A percentile compares a stretch with the other conserved stretches of the same genome.
Conservation (phyloP, 2,329 filamentous ascomycete species). For the Colletotrichum karsti region DNA sequence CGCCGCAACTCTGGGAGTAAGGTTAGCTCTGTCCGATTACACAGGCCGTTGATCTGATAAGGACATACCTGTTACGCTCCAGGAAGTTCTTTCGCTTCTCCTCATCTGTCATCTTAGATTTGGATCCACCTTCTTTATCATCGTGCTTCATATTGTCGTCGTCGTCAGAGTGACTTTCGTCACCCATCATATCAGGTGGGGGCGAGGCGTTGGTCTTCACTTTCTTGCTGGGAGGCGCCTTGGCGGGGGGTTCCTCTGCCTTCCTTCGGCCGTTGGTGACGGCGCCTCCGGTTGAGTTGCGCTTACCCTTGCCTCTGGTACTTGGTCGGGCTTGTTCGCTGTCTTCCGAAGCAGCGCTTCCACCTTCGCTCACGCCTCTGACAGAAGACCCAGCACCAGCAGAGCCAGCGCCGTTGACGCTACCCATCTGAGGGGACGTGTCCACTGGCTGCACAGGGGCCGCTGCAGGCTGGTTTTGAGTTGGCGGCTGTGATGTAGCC, state of each 20-base stretch:
- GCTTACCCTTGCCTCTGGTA: conserved; percentile 75
- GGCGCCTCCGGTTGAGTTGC: conserved; percentile 55
- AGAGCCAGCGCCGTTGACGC: conserved; percentile 54
- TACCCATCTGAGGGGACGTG: conserved; percentile 60
- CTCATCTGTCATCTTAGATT: conserved; percentile 93
- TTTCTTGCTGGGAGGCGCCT: conserved; percentile 75
- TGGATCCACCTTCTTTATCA: conserved; percentile 66
- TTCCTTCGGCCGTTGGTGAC: conserved; percentile 77
- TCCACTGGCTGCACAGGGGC: conserved; percentile 45
- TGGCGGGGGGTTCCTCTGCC: conserved; percentile 71
- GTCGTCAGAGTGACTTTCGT: conserved; percentile 43
- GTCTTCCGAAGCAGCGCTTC: conserved; percentile 77
- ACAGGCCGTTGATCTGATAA: not conserved
- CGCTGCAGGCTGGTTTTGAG: conserved; percentile 57
- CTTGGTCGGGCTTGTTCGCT: conserved; percentile 73
- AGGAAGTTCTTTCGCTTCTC: conserved; percentile 99
- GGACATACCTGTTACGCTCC: conserved; percentile 89
- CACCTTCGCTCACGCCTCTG: conserved; percentile 71
- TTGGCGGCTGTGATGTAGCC: conserved; percentile 49
- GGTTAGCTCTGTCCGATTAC: conserved; percentile 32
- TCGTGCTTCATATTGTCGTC: conserved; percentile 58
- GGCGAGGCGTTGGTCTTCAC: conserved; percentile 65
- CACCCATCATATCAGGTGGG: conserved; percentile 38
- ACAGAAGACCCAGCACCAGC: conserved; percentile 46
- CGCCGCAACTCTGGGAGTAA: conserved; percentile 78